Evolutionary conservation across 2,329 filamentous ascomycete species (phyloP).

Genomic region (Apiospora rasikravindrae): DNA sequence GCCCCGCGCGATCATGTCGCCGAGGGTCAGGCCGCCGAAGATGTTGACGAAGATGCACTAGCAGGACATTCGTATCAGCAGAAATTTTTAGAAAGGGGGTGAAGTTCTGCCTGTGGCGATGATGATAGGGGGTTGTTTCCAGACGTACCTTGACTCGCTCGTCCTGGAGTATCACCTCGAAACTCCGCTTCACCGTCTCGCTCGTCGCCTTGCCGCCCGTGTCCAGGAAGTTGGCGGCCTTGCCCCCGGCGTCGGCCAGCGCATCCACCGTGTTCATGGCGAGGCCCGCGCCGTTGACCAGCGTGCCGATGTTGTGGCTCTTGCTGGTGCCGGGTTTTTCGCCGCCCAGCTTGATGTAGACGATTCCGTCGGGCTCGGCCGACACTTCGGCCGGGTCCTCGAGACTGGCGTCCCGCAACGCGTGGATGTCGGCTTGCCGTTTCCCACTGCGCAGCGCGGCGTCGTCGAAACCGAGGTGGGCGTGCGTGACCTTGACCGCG

Average conservation of each 20-base stretch:
- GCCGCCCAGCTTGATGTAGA: constrained; percentile 68
- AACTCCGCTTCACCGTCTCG: constrained; percentile 78
- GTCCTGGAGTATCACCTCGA: constrained; percentile 75
- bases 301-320: constrained; percentile 70
- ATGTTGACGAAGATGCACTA: constrained; percentile 61
- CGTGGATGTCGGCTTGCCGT: constrained; percentile 66
- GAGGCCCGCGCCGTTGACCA: constrained; percentile 88
- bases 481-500: constrained; percentile 54
- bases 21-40: constrained; percentile 65
- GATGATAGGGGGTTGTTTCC: not conserved
- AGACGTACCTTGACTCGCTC: constrained; percentile 67
- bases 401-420: constrained; percentile 54
- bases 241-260: constrained; percentile 69
- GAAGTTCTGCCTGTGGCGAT: not conserved
- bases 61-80: not conserved
- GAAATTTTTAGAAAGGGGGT: not conserved
- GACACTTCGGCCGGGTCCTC: constrained; percentile 64
- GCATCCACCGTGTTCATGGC: constrained; percentile 93
- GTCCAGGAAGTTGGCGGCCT: constrained; percentile 84
- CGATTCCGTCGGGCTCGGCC: constrained; percentile 74
- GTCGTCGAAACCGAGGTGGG: constrained; percentile 72
- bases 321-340: constrained; percentile 32
- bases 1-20: constrained; percentile 82
- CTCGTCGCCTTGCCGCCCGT: constrained; percentile 88
- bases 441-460: constrained; percentile 67